These are phyloP conservation scores for Phytophthora macrochlamydospora DNA, from an alignment of 352 stramenopile species.

Conservation along the genomic window DNA sequence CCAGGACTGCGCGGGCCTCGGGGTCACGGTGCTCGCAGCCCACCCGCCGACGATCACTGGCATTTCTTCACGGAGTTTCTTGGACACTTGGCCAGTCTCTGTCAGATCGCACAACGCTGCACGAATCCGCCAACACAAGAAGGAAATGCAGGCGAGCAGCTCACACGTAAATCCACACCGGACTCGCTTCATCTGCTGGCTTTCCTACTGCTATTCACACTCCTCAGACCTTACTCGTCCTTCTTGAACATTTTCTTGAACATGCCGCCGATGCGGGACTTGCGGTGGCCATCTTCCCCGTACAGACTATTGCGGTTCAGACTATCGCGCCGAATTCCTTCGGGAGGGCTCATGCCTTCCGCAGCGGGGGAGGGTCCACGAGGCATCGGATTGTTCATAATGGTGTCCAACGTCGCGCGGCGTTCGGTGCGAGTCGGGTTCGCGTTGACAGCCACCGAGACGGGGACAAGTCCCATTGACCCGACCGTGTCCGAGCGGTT, in stretches of 20 bases:
- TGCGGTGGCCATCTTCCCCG: conserved; percentile 68
- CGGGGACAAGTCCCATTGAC: conserved; percentile 63
- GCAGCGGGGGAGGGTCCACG: conserved; percentile 28
- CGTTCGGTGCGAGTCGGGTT: conserved; percentile 36
- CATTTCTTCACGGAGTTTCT: conserved; percentile 10
- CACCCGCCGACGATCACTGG: conserved; percentile 34
- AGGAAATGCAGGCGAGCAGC: conserved; percentile 12
- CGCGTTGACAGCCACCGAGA: conserved; percentile 53
- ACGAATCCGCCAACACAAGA: conserved; percentile 21
- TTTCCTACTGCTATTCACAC: conserved; percentile 15
- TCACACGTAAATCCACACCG: conserved; percentile 56
- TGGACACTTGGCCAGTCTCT: conserved; percentile 8
- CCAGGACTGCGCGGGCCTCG: conserved; percentile 24
- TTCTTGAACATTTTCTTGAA: conserved; percentile 94
- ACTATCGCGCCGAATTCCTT: conserved; percentile 31
- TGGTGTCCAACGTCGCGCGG: conserved; percentile 49
- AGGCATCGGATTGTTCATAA: conserved; percentile 54
- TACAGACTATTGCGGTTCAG: conserved; percentile 56
- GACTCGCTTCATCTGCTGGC: conserved; percentile 40
- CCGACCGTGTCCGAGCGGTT: conserved; percentile 67
- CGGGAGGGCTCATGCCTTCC: conserved; percentile 33
- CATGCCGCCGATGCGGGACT: conserved; percentile 84
- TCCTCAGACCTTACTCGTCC: conserved; percentile 42
- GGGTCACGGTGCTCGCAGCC: conserved; percentile 23
- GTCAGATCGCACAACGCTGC: conserved; percentile 6